phyloP scores from a whole-genome alignment of 495 filamentous ascomycete species.

The Neurospora sp. region DNA sequence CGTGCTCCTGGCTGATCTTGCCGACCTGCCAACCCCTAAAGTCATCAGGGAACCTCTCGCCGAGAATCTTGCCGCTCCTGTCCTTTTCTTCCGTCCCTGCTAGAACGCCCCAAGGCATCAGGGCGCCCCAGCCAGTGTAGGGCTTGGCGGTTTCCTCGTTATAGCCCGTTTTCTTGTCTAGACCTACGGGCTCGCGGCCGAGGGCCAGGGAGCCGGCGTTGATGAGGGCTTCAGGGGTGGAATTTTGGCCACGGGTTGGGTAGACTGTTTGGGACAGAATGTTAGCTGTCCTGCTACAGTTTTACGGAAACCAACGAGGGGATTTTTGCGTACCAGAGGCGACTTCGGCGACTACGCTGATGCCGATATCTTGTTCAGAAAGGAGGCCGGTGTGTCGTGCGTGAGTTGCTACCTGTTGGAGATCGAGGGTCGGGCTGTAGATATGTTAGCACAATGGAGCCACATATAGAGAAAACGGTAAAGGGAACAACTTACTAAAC shows the following conservation, averaged over 20 bases:
- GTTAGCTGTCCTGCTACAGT: background rate
- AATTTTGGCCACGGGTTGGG: constrained; percentile 38
- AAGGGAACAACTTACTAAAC: constrained; percentile 23
- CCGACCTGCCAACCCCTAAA: constrained; percentile 51
- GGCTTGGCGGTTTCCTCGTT: constrained; percentile 25
- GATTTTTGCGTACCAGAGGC: constrained; percentile 11
- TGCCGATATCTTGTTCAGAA: constrained; percentile 47
- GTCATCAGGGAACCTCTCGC: constrained; percentile 25
- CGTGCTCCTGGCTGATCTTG: constrained; percentile 57
- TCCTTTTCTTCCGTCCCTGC: constrained; percentile 12
- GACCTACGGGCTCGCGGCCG: constrained; percentile 48
- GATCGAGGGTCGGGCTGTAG: constrained; percentile 52
- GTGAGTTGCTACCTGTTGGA: constrained; percentile 74
- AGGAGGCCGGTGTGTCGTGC: constrained; percentile 32
- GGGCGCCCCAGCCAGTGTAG: constrained; percentile 68
- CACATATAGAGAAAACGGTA: constrained; percentile 44
- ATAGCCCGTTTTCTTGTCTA: constrained; percentile 37
- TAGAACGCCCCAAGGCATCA: constrained; percentile 46
- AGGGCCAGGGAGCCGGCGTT: constrained; percentile 62
- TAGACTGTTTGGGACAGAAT: constrained; percentile 44
- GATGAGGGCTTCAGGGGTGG: constrained; percentile 56
- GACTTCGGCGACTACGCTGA: constrained; percentile 65
- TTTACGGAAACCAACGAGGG: background rate
- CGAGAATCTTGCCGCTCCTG: background rate
- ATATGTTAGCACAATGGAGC: constrained; percentile 34